Conservation (phyloP, 331 rosid species). For the Cucumis variabilis region DNA sequence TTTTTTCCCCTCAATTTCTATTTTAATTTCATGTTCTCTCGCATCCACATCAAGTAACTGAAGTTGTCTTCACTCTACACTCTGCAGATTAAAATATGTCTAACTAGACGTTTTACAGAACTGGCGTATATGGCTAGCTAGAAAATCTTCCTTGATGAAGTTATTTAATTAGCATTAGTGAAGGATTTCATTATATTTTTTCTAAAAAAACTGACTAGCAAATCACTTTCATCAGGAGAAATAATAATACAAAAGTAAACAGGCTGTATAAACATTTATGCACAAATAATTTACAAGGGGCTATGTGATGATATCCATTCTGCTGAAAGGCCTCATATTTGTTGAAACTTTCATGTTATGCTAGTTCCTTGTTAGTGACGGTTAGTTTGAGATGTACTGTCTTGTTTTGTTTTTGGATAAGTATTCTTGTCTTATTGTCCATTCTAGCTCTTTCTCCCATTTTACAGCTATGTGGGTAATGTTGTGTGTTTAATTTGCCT, state of each 20-base stretch:
- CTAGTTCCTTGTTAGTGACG: background rate
- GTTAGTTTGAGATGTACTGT: background rate
- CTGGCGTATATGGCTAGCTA: background rate
- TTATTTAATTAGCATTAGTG: background rate
- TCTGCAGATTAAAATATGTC: background rate
- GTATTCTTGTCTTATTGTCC: background rate
- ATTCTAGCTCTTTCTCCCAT: conserved; percentile 16
- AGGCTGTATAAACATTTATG: background rate
- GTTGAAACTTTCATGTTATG: background rate
- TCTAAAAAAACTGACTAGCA: background rate
- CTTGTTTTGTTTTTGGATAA: background rate
- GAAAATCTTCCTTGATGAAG: background rate
- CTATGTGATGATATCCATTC: background rate
- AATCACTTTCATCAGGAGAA: background rate
- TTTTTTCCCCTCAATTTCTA: background rate
- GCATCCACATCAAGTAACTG: background rate
- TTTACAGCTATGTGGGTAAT: background rate
- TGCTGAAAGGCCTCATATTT: background rate
- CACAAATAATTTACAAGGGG: background rate
- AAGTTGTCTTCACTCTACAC: background rate
- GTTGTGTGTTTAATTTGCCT: conserved; percentile 7
- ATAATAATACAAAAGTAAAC: background rate
- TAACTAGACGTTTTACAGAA: background rate
- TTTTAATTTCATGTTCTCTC: background rate
- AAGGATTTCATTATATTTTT: background rate